Evolutionary conservation across 2,329 filamentous ascomycete species (phyloP), one percentile per base, ranked within the genome.

Genomic region (Neofusicoccum ribis): DNA sequence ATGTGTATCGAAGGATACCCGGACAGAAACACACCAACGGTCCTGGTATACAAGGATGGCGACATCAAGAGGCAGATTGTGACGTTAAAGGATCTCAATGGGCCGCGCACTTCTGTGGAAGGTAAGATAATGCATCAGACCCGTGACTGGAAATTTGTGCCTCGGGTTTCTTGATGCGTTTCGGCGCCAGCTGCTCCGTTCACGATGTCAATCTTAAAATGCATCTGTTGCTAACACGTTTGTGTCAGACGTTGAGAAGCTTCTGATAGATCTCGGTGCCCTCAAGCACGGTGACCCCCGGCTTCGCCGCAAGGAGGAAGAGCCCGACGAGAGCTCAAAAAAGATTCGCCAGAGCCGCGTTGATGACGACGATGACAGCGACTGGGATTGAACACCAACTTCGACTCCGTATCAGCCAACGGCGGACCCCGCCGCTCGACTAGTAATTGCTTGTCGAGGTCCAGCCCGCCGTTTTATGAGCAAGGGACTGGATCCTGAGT

Each of bases 1-100:
- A 88, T 97, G 80, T 97, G 95, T 65, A 97, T 99, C 71, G 95
- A 98, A 77, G 92, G 92, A 46, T 99, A 99, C 77, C 95, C 95
- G 1, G 95, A 98, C 72, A 86, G 86, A 65, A 99, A 99, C 77
- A 97, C 93, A 65, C 95, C 95, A 1, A 99, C 95, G 0, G 92
- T 99, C 41, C 76, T 99, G 68, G 86, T 97, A 0, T 99, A 99
- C 80, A 90, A 89, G 75, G 92, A 97, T 72, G 93, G 92, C 17
- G 92, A 99, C 75, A 97, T 99, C 69, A 88, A 89, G 75, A 92
- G 88, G 80, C 95, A 99, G 79, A 80, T 97, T 60, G 91, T 99
- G n/a, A 98, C 94, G 3, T 80, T 99, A 69, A 85, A 87, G 72
- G 91, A 92, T 62, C 78, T 98, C 51, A 88, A 88, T 9, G 95